These are phyloP conservation scores for Lepidium campestre DNA, from an alignment of 441 rosid genomes.

Conservation along the genomic window DNA sequence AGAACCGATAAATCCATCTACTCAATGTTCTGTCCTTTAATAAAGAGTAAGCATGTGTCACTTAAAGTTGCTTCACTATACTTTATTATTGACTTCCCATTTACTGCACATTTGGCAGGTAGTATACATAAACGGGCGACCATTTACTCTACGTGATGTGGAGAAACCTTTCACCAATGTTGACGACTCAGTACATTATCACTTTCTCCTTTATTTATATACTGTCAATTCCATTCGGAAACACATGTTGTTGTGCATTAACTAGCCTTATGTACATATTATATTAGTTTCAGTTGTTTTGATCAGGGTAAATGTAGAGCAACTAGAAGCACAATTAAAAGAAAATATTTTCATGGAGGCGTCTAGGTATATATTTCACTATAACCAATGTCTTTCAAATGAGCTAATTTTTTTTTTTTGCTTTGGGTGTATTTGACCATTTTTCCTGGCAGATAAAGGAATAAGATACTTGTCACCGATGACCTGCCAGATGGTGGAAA, in stretches of 20 bases:
- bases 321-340: slow-evolving; percentile 92
- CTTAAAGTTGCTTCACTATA: background rate
- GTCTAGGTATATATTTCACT: slow-evolving; percentile 47
- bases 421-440: slow-evolving; percentile 11
- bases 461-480: slow-evolving; percentile 98
- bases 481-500: slow-evolving; percentile 99
- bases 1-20: slow-evolving; percentile 69
- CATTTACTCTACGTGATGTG: slow-evolving; percentile 96
- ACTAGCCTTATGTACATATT: background rate
- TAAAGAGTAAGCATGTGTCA: background rate
- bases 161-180: slow-evolving; percentile 97
- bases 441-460: slow-evolving; percentile 75
- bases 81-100: slow-evolving; percentile 9
- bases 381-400: slow-evolving; percentile 15
- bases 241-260: background rate
- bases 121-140: slow-evolving; percentile 90
- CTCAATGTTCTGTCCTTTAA: background rate
- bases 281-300: too few species aligned
- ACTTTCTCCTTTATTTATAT: background rate
- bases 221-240: background rate
- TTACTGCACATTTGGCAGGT: slow-evolving; percentile 48
- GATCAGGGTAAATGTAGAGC: slow-evolving; percentile 82
- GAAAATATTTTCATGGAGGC: slow-evolving; percentile 93
- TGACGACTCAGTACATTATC: too few species aligned
- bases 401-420: slow-evolving; percentile 16